Base-by-base conservation (phyloP, 208 protist species). In the Leishmania lainsoni region DNA sequence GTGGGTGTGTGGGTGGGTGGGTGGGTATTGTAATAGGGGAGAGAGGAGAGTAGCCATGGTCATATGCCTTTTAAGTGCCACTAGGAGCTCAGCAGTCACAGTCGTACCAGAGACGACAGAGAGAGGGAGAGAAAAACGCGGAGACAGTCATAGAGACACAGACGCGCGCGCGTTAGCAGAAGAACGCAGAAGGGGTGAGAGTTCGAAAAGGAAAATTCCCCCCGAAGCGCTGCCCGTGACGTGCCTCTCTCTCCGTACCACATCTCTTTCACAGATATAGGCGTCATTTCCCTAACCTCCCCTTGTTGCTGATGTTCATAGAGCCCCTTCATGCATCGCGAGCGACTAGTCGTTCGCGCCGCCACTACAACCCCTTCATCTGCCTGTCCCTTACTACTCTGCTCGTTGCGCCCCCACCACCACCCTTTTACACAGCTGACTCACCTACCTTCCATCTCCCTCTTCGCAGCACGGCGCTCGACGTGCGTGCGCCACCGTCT, bases 131-230 rank as follows among this genome's bases (percentile, higher is more conserved):
- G n/a, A 45, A 26, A 35, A 16, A 39, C 20, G 14, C 49, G 39
- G 75, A 72, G 17, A 48, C 14, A 78, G 45, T 80, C 9, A 81
- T 35, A 69, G 5, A 81, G 51, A 35, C 20, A 9, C 35, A 42
- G 14, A 29, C 29, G 10, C 3, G 20, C 48, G 45, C 20, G n/a
- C 52, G 32, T 39, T 20, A 39, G n/a, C 16, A 52, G 39, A 75
- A 35, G 22, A 20, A 56, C 69, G 9, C 39, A 49, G 4, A 63
- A 39, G 42, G 0, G 63, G n/a, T 0, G 45, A 20, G 39, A 22
- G 20, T 22, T 9, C 49, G 32, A 42, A n/a, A 52, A 76, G 35
- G 35, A 1, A 39, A 39, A 39, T 39, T 39, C 35, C 35, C 35
- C 35, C 35, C 35, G 54, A 77, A 39, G 8, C 2, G 20, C 9